Base-by-base conservation (phyloP, 371 early-diverging fungal species). In the Parasitella parasitica region DNA sequence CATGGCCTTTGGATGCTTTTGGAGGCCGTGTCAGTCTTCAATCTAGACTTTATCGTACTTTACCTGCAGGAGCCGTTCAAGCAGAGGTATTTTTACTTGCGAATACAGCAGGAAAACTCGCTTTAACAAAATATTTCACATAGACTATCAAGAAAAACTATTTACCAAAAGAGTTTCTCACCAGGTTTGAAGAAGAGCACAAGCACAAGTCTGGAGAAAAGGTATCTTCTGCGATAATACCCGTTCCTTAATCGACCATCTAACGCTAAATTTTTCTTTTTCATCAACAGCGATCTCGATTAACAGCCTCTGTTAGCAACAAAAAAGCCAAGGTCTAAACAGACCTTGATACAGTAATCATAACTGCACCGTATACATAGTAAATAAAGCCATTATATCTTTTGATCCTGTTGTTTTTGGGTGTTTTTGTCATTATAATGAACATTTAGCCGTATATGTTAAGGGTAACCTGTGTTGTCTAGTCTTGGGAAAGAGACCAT, bases 1-100 rank as follows among this genome's bases (percentile, higher is more conserved):
- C 85, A 18, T 95, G 95, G 94, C 73, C 85, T 2, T 67, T 93
- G 13, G 81, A 81, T 38, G 80, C 91, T 11, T 89, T 89, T 69
- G 87, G 86, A 11, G 88, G 83, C 11, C 74, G 76, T 22, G 77
- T 89, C 11, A 77, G 72, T 9, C 70, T 89, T 7, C 89, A 90
- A 11, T 72, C 83, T 11, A 87, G 87, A 46, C 65, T 95, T 0
- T 93, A 78, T 59, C 62, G 62, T 28, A 39, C 64, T 9, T 57
- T 87, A 30, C 66, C 82, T 6, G 32, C 76, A 2, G 70, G 68
- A 32, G 43, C 64, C 3, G 62, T 73, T 16, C 85, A 76, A 38
- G 57, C 69, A 13, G 82, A 83, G 73, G 85, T 86, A 72, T 55
- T 28, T 52, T 2, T 18, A 30, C n/a, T 12, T 5, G n/a, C n/a